Base-by-base conservation (phyloP, 176 grass and related monocot species). In the Oryza longistaminata region DNA sequence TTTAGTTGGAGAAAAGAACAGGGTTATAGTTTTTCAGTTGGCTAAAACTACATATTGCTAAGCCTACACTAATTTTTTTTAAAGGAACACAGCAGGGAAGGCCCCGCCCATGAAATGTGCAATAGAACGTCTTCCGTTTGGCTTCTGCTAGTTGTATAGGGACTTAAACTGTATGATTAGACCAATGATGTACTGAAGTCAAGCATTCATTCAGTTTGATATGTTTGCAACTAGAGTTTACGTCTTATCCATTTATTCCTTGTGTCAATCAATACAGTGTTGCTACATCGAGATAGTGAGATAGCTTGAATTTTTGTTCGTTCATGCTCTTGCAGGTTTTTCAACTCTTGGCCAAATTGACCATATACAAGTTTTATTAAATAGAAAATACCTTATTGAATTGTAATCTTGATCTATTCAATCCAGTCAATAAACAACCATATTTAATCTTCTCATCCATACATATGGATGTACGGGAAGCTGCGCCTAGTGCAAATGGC, bases 321-420 rank as follows among this genome's bases (percentile, higher is more conserved):
- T 7, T 68, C 21, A 35, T 48, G 19, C 35, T 26, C 19, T 66
- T 67, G 21, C 10, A 60, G 5, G 19, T 10, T 44, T 3, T 74
- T 58, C 40, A 73, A n/a, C 9, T 61, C 37, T 75, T 24, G 46
- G 69, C 37, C 55, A 73, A 78, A 55, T 39, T 48, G 6, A 26
- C 76, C 15, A 11, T 25, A 74, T 66, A 40, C 19, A 73, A 68
- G 45, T 80, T 88, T 60, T 64, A 46, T 52, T 46, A 71, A 61
- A 71, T 45, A 6, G 44, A 37, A 84, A 84, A 25, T 68, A 45
- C 25, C 75, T 42, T 88, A 21, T 42, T 64, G 69, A 22, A 64
- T n/a, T 1, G 7, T 6, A 58, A 58, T 16, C 5, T 31, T 67
- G 2, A 35, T 74, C 9, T 26, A 21, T 26, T 67, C 17, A 73